Conservation (phyloP, 768 basidiomycete genomes). For the Lactifluus pinguis region DNA sequence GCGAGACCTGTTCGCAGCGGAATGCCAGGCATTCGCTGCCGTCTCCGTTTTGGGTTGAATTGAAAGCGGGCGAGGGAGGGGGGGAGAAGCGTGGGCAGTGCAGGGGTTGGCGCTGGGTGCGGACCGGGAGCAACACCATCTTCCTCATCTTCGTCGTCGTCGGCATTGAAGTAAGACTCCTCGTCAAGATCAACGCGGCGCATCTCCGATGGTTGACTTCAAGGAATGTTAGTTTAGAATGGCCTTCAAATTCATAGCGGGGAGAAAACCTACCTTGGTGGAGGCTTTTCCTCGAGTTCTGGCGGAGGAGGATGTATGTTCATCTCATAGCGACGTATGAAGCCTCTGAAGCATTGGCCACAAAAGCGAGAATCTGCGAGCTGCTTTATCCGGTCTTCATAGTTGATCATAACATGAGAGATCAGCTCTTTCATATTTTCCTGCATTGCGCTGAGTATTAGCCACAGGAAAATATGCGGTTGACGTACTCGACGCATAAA, state of each 20-base stretch:
- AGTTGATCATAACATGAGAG: constrained; percentile 70
- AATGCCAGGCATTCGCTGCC: constrained; percentile 36
- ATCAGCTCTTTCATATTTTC: constrained; percentile 86
- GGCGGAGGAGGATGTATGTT: constrained; percentile 74
- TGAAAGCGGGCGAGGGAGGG: constrained; percentile 19
- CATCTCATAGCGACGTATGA: constrained; percentile 84
- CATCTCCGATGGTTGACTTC: constrained; percentile 24
- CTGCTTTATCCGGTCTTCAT: constrained; percentile 54
- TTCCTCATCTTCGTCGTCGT: constrained; percentile 65
- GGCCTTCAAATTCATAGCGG: not conserved
- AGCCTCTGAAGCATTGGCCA: constrained; percentile 56
- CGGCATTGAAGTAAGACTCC: constrained; percentile 88
- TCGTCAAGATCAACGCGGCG: constrained; percentile 65
- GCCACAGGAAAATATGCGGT: not conserved
- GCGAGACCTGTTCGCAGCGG: constrained; percentile 13
- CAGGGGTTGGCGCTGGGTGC: constrained; percentile 6
- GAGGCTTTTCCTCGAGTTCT: constrained; percentile 36
- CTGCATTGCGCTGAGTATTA: constrained; percentile 30
- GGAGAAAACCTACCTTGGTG: constrained; percentile 27
- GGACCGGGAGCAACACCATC: constrained; percentile 25
- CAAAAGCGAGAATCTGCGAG: constrained; percentile 55
- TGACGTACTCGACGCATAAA: constrained; percentile 69
- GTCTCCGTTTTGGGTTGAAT: constrained; percentile 24
- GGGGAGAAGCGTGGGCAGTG: constrained; percentile 21
- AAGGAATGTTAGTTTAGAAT: not conserved